Percentiles rank a stretch among this genome's conserved stretches.
These are phyloP conservation scores for Lasiosphaeris hirsuta DNA, from an alignment of 495 filamentous ascomycete genomes.

Conservation along the genomic window DNA sequence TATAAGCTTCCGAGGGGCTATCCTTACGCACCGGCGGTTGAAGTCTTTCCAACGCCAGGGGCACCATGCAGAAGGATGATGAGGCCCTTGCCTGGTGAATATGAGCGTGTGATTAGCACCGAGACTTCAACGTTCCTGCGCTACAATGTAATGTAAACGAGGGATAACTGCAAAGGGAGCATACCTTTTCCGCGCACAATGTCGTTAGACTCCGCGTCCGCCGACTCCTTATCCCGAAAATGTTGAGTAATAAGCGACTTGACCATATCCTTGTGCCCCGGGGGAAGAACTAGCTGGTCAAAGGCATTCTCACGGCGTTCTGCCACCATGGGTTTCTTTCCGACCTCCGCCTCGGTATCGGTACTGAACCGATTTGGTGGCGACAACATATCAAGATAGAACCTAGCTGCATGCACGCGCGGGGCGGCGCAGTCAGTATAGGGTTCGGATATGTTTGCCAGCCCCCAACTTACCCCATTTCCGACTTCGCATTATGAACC, in stretches of 20 bases:
- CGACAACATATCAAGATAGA: too few relatives aligned
- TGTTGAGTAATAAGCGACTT: conserved; percentile 38
- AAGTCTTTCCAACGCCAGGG: conserved; percentile 47
- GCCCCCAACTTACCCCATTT: conserved; percentile 40
- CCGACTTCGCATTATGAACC: conserved; percentile 39
- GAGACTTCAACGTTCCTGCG: conserved; percentile 35
- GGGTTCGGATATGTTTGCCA: conserved; percentile 20
- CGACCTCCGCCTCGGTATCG: too few relatives aligned
- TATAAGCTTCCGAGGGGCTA: too few relatives aligned
- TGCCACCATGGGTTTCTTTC: background rate
- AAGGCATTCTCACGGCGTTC: conserved; percentile 28
- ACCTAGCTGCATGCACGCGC: too few relatives aligned
- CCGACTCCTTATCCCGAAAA: conserved; percentile 34
- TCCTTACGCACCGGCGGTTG: conserved; percentile 35
- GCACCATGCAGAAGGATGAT: conserved; percentile 46
- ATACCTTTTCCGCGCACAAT: conserved; percentile 42
- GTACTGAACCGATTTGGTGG: too few relatives aligned
- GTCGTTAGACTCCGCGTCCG: conserved; percentile 24
- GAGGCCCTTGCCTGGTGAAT: conserved; percentile 41
- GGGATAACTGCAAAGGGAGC: too few relatives aligned
- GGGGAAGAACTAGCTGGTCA: conserved; percentile 33
- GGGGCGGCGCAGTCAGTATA: too few relatives aligned
- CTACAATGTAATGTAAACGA: too few relatives aligned
- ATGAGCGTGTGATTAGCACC: background rate
- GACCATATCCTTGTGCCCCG: conserved; percentile 34